Percentiles rank a stretch among this genome's conserved stretches.
These are phyloP conservation scores for Orbilia blumenaviensis DNA, from an alignment of 2,329 filamentous ascomycete species.

Conservation along the genomic window DNA sequence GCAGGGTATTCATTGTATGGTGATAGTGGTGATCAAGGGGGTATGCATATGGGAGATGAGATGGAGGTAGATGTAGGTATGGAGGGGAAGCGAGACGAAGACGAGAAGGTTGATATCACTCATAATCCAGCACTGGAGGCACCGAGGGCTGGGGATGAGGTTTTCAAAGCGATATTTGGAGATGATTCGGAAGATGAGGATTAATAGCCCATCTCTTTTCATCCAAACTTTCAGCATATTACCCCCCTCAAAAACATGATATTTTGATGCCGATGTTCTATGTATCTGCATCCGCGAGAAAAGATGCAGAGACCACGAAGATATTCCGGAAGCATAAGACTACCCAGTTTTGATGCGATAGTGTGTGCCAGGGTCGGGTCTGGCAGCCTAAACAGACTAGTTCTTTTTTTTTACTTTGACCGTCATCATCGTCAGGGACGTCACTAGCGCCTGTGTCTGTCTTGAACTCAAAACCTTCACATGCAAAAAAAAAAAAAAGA, in stretches of 20 bases:
- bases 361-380: background rate
- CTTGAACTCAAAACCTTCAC: conserved; percentile 23
- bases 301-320: too few relatives aligned
- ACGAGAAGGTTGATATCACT: conserved; percentile 9
- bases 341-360: background rate
- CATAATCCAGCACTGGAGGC: conserved; percentile 65
- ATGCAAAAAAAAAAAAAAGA: conserved; percentile 9
- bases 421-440: background rate
- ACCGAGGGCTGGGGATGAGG: conserved; percentile 77
- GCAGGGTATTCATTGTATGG: background rate
- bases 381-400: conserved; percentile 14
- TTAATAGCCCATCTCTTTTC: conserved; percentile 3
- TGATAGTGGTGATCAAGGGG: conserved; percentile 54
- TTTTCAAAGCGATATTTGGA: conserved; percentile 93
- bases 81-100: background rate
- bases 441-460: background rate
- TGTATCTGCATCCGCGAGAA: too few relatives aligned
- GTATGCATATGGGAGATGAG: background rate
- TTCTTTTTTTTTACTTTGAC: background rate
- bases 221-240: too few relatives aligned
- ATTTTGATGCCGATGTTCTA: too few relatives aligned
- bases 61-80: conserved; percentile 12
- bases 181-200: conserved; percentile 73
- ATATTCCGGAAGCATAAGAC: background rate
- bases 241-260: too few relatives aligned